These are phyloP conservation scores for Pythium scleroteichum DNA, from an alignment of 352 stramenopile species.

Conservation along the genomic window DNA sequence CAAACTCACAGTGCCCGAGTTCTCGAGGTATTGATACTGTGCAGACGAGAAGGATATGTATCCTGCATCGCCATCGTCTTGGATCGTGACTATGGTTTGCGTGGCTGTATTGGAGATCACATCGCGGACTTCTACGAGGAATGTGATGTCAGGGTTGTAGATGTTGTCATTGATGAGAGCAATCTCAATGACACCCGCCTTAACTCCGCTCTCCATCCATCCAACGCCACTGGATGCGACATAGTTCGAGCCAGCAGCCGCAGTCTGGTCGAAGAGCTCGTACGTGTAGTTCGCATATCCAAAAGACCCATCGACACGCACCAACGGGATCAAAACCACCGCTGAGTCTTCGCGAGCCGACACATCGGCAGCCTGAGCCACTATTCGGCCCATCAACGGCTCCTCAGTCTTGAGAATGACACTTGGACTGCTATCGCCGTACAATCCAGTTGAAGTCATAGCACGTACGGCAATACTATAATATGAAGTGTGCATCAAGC, in stretches of 20 bases:
- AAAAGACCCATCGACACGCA: conserved; percentile 54
- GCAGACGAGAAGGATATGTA: conserved; percentile 41
- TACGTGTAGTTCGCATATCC: conserved; percentile 40
- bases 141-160: conserved; percentile 47
- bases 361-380: conserved; percentile 24
- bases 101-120: conserved; percentile 21
- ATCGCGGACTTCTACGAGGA: conserved; percentile 43
- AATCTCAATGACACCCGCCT: conserved; percentile 33
- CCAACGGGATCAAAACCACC: conserved; percentile 35
- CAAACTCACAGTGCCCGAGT: conserved; percentile 27
- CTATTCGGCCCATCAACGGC: conserved; percentile 33
- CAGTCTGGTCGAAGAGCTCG: conserved; percentile 36
- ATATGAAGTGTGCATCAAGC: conserved; percentile 34
- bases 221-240: neutral
- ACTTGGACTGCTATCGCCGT: conserved; percentile 23
- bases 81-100: conserved; percentile 36
- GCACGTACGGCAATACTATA: conserved; percentile 40
- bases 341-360: conserved; percentile 33
- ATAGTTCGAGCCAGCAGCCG: conserved; percentile 42
- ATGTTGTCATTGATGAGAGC: conserved; percentile 41
- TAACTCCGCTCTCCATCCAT: conserved; percentile 33
- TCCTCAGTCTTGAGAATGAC: conserved; percentile 38
- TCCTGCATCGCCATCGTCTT: conserved; percentile 58
- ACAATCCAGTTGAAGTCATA: conserved; percentile 38
- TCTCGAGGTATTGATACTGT: conserved; percentile 34